These are phyloP conservation scores for Pythium brachiatum DNA, from an alignment of 352 stramenopile genomes.

Conservation along the genomic window DNA sequence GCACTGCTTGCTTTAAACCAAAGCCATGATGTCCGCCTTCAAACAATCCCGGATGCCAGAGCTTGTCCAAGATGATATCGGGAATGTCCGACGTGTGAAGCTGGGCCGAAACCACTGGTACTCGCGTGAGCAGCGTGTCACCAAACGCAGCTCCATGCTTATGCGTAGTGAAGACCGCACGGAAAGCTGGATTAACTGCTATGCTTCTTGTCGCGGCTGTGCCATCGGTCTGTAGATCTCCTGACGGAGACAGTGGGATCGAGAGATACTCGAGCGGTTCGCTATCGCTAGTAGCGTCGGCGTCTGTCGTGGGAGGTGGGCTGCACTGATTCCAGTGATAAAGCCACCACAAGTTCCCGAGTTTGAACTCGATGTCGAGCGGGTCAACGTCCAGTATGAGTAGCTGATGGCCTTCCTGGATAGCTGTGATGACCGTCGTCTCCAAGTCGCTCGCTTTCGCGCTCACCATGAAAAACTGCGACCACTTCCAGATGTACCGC, in stretches of 20 bases:
- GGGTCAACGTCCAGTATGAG: slow-evolving; percentile 59
- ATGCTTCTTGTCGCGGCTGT: slow-evolving; percentile 15
- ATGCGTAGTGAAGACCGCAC: slow-evolving; percentile 44
- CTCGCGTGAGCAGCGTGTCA: slow-evolving; percentile 26
- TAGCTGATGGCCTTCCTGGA: slow-evolving; percentile 49
- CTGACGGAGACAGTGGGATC: neutral
- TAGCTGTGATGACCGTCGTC: slow-evolving; percentile 28
- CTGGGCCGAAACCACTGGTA: slow-evolving; percentile 36
- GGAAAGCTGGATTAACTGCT: slow-evolving; percentile 37
- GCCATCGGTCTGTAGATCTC: neutral
- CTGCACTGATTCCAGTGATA: slow-evolving; percentile 31
- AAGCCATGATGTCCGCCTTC: slow-evolving; percentile 18
- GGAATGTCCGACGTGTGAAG: slow-evolving; percentile 31
- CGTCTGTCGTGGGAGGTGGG: neutral
- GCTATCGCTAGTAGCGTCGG: neutral
- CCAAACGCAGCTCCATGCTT: slow-evolving; percentile 33
- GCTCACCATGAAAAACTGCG: slow-evolving; percentile 41
- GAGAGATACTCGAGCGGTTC: neutral
- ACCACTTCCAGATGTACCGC: slow-evolving; percentile 41
- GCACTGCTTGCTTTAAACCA: slow-evolving; percentile 32
- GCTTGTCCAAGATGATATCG: slow-evolving; percentile 42
- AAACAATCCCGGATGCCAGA: slow-evolving; percentile 34
- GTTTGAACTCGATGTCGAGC: slow-evolving; percentile 26
- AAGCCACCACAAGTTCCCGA: slow-evolving; percentile 19
- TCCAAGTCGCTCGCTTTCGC: slow-evolving; percentile 35